phyloP scores from a whole-genome alignment of 108 stramenopile genomes.

The Chaetoceros muelleri region DNA sequence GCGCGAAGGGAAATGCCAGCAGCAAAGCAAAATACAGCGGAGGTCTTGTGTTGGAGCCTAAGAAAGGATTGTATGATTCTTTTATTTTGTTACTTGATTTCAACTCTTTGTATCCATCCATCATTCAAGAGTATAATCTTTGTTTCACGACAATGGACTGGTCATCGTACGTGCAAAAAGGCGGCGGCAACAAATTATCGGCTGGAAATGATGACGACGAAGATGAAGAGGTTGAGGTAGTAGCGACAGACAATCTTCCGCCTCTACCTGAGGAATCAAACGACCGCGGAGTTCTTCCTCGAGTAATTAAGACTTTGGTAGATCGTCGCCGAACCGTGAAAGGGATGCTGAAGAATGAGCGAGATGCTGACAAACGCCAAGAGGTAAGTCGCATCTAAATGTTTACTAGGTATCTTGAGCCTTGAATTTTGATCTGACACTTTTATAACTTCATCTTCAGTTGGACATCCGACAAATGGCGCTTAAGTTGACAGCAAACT shows the following conservation, averaged over 20 bases:
- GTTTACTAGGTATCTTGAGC: background rate
- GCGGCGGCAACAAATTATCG: background rate
- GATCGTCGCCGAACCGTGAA: constrained; percentile 93
- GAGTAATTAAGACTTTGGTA: constrained; percentile 93
- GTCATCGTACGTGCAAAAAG: constrained; percentile 29
- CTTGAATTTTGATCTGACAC: constrained; percentile 1
- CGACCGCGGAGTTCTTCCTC: constrained; percentile 88
- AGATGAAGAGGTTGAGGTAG: constrained; percentile 20
- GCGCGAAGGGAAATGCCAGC: constrained; percentile 19
- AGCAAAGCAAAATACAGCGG: constrained; percentile 92
- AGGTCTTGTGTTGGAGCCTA: constrained; percentile 98
- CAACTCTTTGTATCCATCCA: constrained; percentile 96
- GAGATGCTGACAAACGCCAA: constrained; percentile 44
- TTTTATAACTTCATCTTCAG: constrained; percentile 16
- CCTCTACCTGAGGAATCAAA: constrained; percentile 78
- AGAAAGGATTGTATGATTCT: constrained; percentile 98
- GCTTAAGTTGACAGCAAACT: constrained; percentile 98
- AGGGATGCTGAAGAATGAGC: constrained; percentile 82
- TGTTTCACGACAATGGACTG: constrained; percentile 99
- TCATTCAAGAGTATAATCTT: constrained; percentile 99
- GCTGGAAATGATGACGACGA: constrained; percentile 9
- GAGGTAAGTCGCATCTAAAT: constrained; percentile 43
- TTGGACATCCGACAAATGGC: constrained; percentile 98
- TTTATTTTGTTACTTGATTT: constrained; percentile 98
- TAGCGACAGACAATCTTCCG: constrained; percentile 53